Conservation (phyloP, 768 basidiomycete genomes). For the Auriscalpium orientale region DNA sequence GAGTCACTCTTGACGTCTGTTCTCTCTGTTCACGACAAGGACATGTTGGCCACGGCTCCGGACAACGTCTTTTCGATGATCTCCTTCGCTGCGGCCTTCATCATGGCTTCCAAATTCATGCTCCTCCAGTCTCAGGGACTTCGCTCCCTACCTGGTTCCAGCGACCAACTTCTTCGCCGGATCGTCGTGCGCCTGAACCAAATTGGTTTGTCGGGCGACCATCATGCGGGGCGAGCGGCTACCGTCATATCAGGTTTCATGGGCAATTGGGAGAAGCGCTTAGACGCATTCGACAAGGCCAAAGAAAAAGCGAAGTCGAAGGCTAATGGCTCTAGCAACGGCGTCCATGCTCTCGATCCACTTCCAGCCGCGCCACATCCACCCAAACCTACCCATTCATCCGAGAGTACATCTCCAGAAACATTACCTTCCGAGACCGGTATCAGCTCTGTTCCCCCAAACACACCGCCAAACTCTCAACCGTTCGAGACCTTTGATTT, state of each 20-base stretch:
- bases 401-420: neutral
- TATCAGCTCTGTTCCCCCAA: neutral
- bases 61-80: constrained; percentile 36
- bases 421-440: neutral
- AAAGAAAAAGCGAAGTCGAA: neutral
- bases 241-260: constrained; percentile 8
- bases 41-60: constrained; percentile 32
- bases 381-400: neutral
- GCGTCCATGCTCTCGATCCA: neutral
- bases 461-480: neutral
- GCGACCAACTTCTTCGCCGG: constrained; percentile 9
- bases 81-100: constrained; percentile 34
- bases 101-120: constrained; percentile 35
- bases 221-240: constrained; percentile 12
- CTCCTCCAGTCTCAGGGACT: constrained; percentile 3
- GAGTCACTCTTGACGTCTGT: constrained; percentile 30
- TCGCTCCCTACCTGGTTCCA: constrained; percentile 7
- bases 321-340: neutral
- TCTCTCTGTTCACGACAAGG: constrained; percentile 27
- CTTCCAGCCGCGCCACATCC: neutral
- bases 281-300: neutral
- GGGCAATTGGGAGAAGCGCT: constrained; percentile 8
- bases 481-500: constrained; percentile 1
- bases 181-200: constrained; percentile 3
- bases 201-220: constrained; percentile 7